A percentile compares a stretch with the other conserved stretches of the same genome.
Evolutionary conservation across 805 yeast species (phyloP).

Genomic region (Pichia membranifaciens): DNA sequence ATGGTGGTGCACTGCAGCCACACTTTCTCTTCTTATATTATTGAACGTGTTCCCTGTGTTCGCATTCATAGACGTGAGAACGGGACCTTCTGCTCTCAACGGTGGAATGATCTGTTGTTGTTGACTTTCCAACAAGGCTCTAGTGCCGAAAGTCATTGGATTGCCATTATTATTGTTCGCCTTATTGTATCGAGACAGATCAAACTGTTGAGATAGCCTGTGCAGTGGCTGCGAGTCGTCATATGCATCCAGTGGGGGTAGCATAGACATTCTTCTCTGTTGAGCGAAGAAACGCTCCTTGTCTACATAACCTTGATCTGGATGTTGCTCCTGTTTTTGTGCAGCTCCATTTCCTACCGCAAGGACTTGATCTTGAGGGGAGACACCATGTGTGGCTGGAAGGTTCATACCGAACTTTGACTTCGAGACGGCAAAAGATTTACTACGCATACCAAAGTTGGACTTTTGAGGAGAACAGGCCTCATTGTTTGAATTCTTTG

Average conservation of each 20-base stretch:
- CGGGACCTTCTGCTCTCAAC: constrained; percentile 28
- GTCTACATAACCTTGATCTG: not conserved
- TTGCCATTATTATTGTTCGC: not conserved
- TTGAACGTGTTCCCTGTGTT: constrained; percentile 12
- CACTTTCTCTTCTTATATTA: constrained; percentile 27
- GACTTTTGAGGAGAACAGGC: not conserved
- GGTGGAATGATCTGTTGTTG: constrained; percentile 30
- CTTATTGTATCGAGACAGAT: not conserved
- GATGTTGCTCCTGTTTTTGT: too few species aligned
- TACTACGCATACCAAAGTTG: not conserved
- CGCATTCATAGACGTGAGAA: constrained; percentile 16
- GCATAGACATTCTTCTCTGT: not conserved
- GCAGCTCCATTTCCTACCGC: not conserved
- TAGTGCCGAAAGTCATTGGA: not conserved
- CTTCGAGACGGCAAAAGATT: constrained; percentile 13
- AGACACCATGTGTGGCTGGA: constrained; percentile 26
- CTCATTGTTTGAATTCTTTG: too few species aligned
- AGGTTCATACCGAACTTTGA: constrained; percentile 18
- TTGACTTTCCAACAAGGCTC: constrained; percentile 7
- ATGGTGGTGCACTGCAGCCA: constrained; percentile 24
- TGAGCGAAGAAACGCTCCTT: not conserved
- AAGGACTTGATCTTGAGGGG: not conserved
- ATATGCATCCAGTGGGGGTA: not conserved
- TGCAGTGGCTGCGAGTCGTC: too few species aligned
- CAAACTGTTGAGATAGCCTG: too few species aligned